Conservation (phyloP, 2,329 filamentous ascomycete species). For the Metarhizium rileyi region DNA sequence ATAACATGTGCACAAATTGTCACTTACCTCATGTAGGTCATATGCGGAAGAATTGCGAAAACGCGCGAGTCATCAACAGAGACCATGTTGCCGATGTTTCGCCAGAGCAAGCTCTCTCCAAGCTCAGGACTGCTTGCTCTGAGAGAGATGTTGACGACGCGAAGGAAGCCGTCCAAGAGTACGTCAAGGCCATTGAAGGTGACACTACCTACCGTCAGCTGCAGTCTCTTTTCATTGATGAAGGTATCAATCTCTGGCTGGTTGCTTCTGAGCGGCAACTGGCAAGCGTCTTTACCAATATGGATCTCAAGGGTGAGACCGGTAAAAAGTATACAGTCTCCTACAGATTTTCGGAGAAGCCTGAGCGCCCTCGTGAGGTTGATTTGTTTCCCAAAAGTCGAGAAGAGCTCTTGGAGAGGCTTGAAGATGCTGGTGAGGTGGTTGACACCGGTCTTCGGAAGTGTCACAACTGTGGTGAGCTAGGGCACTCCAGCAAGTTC, state of each 20-base stretch:
- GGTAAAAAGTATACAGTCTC: conserved; percentile 55
- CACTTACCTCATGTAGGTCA: conserved; percentile 38
- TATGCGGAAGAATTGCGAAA: conserved; percentile 43
- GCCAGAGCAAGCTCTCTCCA: conserved; percentile 48
- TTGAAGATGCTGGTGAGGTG: conserved; percentile 56
- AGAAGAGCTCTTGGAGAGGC: conserved; percentile 52
- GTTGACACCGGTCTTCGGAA: conserved; percentile 48
- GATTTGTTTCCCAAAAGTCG: conserved; percentile 48
- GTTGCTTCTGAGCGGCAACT: conserved; percentile 51
- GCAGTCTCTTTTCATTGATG: conserved; percentile 48
- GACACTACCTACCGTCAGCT: conserved; percentile 49
- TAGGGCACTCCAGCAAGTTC: conserved; percentile 51
- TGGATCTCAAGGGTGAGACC: conserved; percentile 62
- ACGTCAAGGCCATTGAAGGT: conserved; percentile 48
- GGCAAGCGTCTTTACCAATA: conserved; percentile 53
- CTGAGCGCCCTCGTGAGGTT: conserved; percentile 47
- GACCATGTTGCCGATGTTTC: conserved; percentile 36
- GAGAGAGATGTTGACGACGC: conserved; percentile 52
- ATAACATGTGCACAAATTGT: background rate
- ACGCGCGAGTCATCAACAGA: conserved; percentile 48
- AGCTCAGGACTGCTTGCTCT: conserved; percentile 40
- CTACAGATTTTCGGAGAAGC: conserved; percentile 49
- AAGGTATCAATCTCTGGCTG: conserved; percentile 46
- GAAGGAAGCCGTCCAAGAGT: conserved; percentile 49
- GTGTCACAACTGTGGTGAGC: conserved; percentile 54